Base-by-base conservation (phyloP, 441 rosid genomes). In the Adansonia grandidieri region DNA sequence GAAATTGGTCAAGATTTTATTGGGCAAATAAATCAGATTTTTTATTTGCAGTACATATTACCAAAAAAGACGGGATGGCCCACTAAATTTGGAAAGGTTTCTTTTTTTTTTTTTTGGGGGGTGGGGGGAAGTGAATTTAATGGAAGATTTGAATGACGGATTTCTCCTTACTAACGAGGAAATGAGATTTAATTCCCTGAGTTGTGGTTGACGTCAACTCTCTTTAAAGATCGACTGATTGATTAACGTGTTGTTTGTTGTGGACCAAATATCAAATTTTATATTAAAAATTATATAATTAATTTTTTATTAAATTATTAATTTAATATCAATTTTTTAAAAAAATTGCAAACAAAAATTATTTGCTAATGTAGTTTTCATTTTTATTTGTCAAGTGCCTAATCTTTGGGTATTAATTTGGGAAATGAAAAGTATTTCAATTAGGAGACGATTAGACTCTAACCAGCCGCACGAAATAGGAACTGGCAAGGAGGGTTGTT, bases 41-140 rank as follows among this genome's bases (percentile, higher is more conserved):
- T 28, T 28, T 28, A 28, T 28, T 28, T 28, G 32, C 1, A 28
- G 32, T 28, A 40, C 4, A 40, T 40, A 40, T 65, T 77, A 20
- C 8, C 42, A 56, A 45, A 53, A 77, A 54, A 73, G 19, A 24
- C 5, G 37, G 75, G 48, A 72, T 60, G 79, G 50, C 80, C 86
- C 78, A 84, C 74, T 6, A 17, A 2, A 17, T 44, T 61, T 47
- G 54, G 5, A 40, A 40, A 40, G 6, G 44, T 40, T 3, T 40
- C 6, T 4, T 4, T 19, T 57, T 57, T 57, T 9, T 17, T 17
- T 8, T 28, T 28, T 28, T 28, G 0, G 24, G 24, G 24, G 20
- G 0, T 0, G 24, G 24, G 20, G 62, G 19, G 19, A 20, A 5
- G 32, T 20, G 7, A 67, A 67, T 67, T 3, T 53, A 7, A 28